Base-by-base conservation (phyloP, 2,329 filamentous ascomycete species). In the Apiospora rasikravindrae region DNA sequence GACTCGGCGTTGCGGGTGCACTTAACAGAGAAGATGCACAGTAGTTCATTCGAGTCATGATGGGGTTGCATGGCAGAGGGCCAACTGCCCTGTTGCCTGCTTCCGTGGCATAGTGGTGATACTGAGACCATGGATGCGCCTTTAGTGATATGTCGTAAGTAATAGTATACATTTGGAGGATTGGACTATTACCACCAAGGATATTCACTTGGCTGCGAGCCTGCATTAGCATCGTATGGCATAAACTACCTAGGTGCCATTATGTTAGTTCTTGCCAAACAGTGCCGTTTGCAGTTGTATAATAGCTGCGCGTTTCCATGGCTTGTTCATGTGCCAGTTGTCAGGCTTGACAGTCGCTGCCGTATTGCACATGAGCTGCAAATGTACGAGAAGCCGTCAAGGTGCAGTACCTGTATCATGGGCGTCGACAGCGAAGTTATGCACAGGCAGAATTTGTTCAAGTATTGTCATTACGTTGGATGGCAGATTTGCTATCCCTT, bases 391-490 rank as follows among this genome's bases (percentile, higher is more conserved):
- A 64, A 37, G 57, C 57, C 22, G 33, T 33, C 29, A 11, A 64
- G 19, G 33, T 64, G 19, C 33, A 4, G 7, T 10, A 64, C 2
- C 3, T 64, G 8, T 64, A 14, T 29, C 57, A 13, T 7, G 33
- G 33, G 33, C 8, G 33, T 2, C 4, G 33, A 61, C 29, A 19
- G 37, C 7, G 33, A 11, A 19, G 19, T 22, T 6, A 16, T 37
- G 6, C 29, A 37, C 7, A 37, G 3, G 4, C 29, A 10, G 24
- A 16, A 29, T 61, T 40, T 57, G 10, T 64, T 61, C 7, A 64
- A 64, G 33, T 40, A 64, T 64, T 64, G 57, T n/a, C 57, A 64
- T 64, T 64, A 61, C 22, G 57, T 64, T 64, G 57, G 57, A 64
- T 24, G 57, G 57, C 33, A 19, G 33, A 22, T 40, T 40, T n/a